Evolutionary conservation across 140 eudicot species (phyloP).

Genomic region (Oenanthe javanica): DNA sequence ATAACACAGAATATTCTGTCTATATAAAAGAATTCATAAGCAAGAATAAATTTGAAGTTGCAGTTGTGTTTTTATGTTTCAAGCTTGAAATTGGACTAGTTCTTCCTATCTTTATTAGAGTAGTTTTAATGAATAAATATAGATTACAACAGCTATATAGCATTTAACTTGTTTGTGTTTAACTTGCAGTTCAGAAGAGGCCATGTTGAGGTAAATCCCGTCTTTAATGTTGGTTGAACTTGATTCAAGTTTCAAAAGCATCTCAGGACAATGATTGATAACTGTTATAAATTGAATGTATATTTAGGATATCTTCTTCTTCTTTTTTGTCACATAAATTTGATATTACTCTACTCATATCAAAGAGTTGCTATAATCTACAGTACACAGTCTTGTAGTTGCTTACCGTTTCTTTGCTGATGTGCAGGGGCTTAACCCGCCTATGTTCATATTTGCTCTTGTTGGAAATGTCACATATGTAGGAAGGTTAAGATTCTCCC

Average conservation of each 20-base stretch:
- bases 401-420: not conserved
- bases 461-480: constrained; percentile 70
- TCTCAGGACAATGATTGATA: not conserved
- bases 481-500: constrained; percentile 46
- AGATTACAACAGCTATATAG: not conserved
- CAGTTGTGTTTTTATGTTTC: not conserved
- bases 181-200: constrained; percentile 73
- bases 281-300: not conserved
- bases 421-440: constrained; percentile 74
- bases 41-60: not conserved
- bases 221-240: constrained; percentile 9
- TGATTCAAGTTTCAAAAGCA: not conserved
- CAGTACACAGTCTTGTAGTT: not conserved
- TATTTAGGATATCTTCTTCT: not conserved
- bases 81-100: not conserved
- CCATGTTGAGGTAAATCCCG: constrained; percentile 45
- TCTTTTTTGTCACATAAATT: not conserved
- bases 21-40: not conserved
- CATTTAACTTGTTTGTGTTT: constrained; percentile 13
- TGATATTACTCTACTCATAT: not conserved
- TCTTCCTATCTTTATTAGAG: not conserved
- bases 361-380: not conserved
- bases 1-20: too few species aligned
- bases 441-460: constrained; percentile 78
- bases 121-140: not conserved